Base-by-base conservation (phyloP, 2,329 filamentous ascomycete genomes). In the Microsporum canis region DNA sequence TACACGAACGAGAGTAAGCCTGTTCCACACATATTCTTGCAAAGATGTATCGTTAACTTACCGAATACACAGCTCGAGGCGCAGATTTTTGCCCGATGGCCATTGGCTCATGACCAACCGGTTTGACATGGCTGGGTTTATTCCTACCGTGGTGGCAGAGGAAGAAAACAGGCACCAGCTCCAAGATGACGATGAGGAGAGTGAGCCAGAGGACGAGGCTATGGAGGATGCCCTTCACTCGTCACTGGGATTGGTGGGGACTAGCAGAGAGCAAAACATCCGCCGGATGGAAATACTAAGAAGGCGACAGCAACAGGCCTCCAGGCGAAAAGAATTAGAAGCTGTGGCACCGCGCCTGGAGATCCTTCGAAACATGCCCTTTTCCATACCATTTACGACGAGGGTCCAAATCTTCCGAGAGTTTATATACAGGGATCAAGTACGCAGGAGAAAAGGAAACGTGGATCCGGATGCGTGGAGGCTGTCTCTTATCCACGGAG, bases 91-190 rank as follows among this genome's bases (percentile, higher is more conserved):
- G 27, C 88, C 90, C 1, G 76, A 80, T n/a, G 83, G 85, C 57
- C 91, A 96, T 71, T 99, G 94, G 94, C 79, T 97, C 39, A 97
- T 97, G 91, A 94, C 88, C 0, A 87, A 85, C 63, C 79, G 80
- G 23, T 89, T 97, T 61, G 88, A 96, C 68, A 94, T 96, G 86
- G 85, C 88, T 64, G 84, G 87, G 0, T 97, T 97, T 69, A 88
- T 96, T 53, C 81, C 84, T 6, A 87, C 89, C 1, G 91, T 97
- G 1, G 91, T 96, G 2, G 80, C 85, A 53, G 94, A 99, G 73
- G 91, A 96, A 70, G 86, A 95, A 70, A 82, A 79, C 57, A 81
- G 88, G 39, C 88, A 89, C 68, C 82, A 85, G 61, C 81, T 91
- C 10, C 78, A 86, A 61, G 80, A 80, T 41, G 84, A 83, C 2